Base-by-base conservation (phyloP, 306 rosid species). In the Cicer pinnatifidum region DNA sequence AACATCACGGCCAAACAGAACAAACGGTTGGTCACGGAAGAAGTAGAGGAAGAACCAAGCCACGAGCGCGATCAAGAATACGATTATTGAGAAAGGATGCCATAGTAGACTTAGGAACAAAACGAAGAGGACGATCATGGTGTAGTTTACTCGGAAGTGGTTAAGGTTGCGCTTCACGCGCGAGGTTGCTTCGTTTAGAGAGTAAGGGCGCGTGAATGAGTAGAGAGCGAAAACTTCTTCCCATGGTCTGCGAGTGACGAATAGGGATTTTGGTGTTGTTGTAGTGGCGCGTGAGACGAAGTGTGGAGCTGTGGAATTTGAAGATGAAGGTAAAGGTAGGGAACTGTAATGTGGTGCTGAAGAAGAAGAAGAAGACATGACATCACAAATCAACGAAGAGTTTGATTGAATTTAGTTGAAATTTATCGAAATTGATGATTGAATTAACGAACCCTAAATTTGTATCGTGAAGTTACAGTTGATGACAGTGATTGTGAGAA, bases 111-210 rank as follows among this genome's bases (percentile, higher is more conserved):
- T 47, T 10, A 77, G 64, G 53, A 87, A 92, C 81, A 92, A 69
- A 60, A 87, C 4, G 38, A 81, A 8, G 70, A 90, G 89, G 47
- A 72, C 67, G 71, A 81, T 45, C 75, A 80, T 35, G 19, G 84
- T 57, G 92, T 92, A 92, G 81, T 87, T 88, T 45, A 84, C 88
- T 15, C 91, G 92, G 76, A 92, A 92, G 85, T 87, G 64, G 48
- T 23, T 28, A 53, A 92, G 85, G 85, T 92, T 92, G 28, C 88
- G 84, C 68, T 71, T 80, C 46, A 86, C 38, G 33, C 91, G 91
- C 10, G 61, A 5, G 35, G 75, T 16, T 52, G 97, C 87, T 64
- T 86, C 93, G 76, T 81, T 76, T 56, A 79, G 6, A 19, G 84
- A 17, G 76, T 7, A 19, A 6, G 98, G 98, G 17, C 89, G 93